phyloP scores from a whole-genome alignment of 139 green algal species.

The Picochlorum costavermella region DNA sequence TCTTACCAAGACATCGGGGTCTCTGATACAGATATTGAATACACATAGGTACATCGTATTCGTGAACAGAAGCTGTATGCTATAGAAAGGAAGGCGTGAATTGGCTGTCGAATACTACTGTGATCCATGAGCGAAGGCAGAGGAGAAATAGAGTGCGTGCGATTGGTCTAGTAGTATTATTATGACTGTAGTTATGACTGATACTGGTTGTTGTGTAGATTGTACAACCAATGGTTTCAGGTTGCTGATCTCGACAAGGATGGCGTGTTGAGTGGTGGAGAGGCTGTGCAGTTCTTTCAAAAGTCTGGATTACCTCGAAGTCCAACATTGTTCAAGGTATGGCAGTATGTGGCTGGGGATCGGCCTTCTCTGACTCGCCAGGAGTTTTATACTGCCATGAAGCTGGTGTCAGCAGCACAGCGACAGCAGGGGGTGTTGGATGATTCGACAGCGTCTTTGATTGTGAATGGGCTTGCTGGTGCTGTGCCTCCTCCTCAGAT shows the following conservation, averaged over 20 bases:
- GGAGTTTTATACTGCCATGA: slow-evolving; percentile 70
- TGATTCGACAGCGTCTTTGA: slow-evolving; percentile 13
- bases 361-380: slow-evolving; percentile 49
- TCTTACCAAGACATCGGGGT: too few relatives aligned
- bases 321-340: slow-evolving; percentile 74
- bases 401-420: slow-evolving; percentile 73
- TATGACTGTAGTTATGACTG: background rate
- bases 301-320: slow-evolving; percentile 51
- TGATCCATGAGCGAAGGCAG: too few relatives aligned
- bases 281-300: slow-evolving; percentile 78
- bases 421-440: slow-evolving; percentile 30
- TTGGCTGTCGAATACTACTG: too few relatives aligned
- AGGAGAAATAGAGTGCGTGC: too few relatives aligned
- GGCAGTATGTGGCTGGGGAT: slow-evolving; percentile 69
- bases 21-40: too few relatives aligned
- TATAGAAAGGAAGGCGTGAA: too few relatives aligned
- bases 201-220: background rate
- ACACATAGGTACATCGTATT: too few relatives aligned
- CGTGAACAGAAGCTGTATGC: too few relatives aligned
- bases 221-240: slow-evolving; percentile 40
- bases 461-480: slow-evolving; percentile 24
- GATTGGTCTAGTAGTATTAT: too few relatives aligned
- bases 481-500: slow-evolving; percentile 19
- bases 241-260: slow-evolving; percentile 27
- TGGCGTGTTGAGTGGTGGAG: slow-evolving; percentile 43